A percentile compares a stretch with the other conserved stretches of the same genome.
These are phyloP conservation scores for Thalia dealbata DNA, from an alignment of 176 grass and related monocot genomes.

Conservation along the genomic window DNA sequence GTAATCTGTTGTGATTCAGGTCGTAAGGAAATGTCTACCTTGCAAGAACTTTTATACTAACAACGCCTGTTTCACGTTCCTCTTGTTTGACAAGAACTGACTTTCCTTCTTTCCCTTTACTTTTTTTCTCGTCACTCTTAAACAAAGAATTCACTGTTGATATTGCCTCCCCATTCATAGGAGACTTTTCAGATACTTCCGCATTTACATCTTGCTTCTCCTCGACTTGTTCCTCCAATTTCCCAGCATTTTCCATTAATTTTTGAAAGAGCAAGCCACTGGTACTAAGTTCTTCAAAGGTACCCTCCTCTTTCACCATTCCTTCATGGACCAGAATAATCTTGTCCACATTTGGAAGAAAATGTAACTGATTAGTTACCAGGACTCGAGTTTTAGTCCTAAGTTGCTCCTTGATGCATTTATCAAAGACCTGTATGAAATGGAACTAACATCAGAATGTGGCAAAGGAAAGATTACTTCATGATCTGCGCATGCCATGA, in stretches of 20 bases:
- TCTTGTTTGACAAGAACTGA: conserved; percentile 96
- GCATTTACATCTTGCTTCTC: conserved; percentile 47
- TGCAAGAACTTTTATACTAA: conserved; percentile 78
- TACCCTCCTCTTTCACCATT: conserved; percentile 84
- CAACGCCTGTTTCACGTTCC: conserved; percentile 95
- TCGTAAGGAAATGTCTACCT: conserved; percentile 40
- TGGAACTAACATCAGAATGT: not conserved
- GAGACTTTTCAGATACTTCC: conserved; percentile 31
- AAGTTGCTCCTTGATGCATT: conserved; percentile 94
- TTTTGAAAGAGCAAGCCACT: conserved; percentile 78
- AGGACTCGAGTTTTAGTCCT: conserved; percentile 85
- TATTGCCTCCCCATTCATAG: conserved; percentile 38
- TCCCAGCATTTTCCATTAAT: conserved; percentile 99
- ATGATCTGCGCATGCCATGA: not conserved
- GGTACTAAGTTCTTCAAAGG: conserved; percentile 90
- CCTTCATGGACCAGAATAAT: conserved; percentile 92
- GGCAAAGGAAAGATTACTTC: not conserved
- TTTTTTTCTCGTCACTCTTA: conserved; percentile 39
- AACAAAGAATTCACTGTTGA: conserved; percentile 27
- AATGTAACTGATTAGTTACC: conserved; percentile 97
- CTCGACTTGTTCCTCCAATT: conserved; percentile 96
- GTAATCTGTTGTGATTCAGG: not conserved
- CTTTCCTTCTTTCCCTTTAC: conserved; percentile 67
- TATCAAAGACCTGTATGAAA: conserved; percentile 78
- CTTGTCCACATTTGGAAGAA: conserved; percentile 88